A percentile compares a stretch with the other conserved stretches of the same genome.
Conservation (phyloP, 768 basidiomycete species). For the Lyophyllum decastes region DNA sequence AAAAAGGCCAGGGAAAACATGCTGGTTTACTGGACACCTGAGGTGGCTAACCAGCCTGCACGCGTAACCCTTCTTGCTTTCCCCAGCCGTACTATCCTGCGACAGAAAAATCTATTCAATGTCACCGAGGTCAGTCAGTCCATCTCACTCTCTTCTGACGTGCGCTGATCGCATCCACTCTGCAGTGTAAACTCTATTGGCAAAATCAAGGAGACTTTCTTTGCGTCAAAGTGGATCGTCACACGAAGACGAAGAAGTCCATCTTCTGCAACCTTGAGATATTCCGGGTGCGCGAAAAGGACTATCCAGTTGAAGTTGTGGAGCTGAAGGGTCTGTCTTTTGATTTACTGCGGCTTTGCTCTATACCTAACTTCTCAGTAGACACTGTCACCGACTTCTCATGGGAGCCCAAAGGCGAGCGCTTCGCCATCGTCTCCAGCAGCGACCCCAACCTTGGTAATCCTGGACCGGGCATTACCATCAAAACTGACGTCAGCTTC, state of each 20-base stretch:
- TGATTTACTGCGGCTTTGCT: background rate
- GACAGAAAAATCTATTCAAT: constrained; percentile 97
- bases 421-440: constrained; percentile 94
- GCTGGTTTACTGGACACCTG: constrained; percentile 97
- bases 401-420: constrained; percentile 98
- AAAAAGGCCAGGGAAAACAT: constrained; percentile 87
- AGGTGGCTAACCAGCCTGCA: constrained; percentile 94
- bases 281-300: constrained; percentile 96
- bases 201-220: constrained; percentile 98
- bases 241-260: constrained; percentile 98
- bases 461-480: constrained; percentile 86
- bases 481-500: constrained; percentile 96
- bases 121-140: constrained; percentile 86
- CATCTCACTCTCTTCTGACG: background rate
- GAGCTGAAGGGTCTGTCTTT: constrained; percentile 82
- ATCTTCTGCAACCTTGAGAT: constrained; percentile 98
- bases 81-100: constrained; percentile 79
- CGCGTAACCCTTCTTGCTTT: constrained; percentile 92
- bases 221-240: constrained; percentile 98
- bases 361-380: constrained; percentile 29
- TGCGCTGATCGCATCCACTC: constrained; percentile 7
- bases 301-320: constrained; percentile 95
- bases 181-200: constrained; percentile 95
- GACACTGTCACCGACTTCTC: constrained; percentile 96
- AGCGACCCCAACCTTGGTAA: constrained; percentile 93